phyloP scores from a whole-genome alignment of 345 rosid genomes.

The Rhizophora apiculata region DNA sequence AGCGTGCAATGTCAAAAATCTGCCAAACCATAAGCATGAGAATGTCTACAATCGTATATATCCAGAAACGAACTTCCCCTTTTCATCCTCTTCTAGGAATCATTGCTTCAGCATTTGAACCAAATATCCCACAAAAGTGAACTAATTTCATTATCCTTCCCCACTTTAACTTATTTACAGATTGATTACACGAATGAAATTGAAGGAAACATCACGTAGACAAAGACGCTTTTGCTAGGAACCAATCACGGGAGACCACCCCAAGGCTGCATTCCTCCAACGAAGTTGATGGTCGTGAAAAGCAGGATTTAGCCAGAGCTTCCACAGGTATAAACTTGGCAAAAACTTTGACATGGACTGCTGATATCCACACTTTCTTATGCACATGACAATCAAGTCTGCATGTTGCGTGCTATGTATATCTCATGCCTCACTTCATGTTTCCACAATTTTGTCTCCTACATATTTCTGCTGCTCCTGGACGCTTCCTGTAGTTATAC shows the following conservation, averaged over 20 bases:
- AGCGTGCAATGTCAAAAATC: too few species aligned
- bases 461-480: background rate
- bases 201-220: background rate
- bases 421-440: background rate
- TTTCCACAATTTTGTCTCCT: background rate
- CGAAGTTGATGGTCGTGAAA: background rate
- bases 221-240: conserved; percentile 5
- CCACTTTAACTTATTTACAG: background rate
- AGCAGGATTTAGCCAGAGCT: background rate
- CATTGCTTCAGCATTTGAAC: background rate
- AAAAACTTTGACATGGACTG: background rate
- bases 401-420: background rate
- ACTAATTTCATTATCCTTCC: too few species aligned
- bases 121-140: background rate
- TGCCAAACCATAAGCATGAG: too few species aligned
- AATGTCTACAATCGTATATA: too few species aligned
- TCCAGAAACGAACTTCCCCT: background rate
- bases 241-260: conserved; percentile 1
- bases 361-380: background rate
- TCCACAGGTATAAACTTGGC: background rate
- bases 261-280: background rate
- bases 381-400: conserved; percentile 16
- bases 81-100: background rate
- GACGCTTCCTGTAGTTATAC: background rate
- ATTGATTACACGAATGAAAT: background rate